phyloP scores from a whole-genome alignment of 2,329 filamentous ascomycete genomes.

The Trichophyton mentagrophytes region DNA sequence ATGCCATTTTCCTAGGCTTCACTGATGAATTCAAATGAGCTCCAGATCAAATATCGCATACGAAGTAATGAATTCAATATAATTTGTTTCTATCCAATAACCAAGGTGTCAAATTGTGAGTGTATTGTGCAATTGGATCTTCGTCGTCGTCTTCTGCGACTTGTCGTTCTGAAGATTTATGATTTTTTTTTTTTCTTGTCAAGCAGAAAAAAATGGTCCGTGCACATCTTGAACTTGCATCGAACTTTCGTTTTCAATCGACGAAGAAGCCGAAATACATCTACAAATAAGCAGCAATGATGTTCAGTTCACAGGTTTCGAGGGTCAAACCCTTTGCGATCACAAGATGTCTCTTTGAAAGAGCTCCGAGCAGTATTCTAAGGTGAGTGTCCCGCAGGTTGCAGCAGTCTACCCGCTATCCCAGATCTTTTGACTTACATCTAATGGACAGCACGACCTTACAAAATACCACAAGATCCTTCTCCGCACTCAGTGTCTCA shows the following conservation, averaged over 20 bases:
- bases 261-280: neutral
- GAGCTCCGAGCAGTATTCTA: neutral
- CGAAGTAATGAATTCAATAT: neutral
- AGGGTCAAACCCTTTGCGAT: neutral
- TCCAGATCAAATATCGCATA: neutral
- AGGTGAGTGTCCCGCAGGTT: neutral
- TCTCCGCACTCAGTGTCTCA: neutral
- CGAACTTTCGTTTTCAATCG: neutral
- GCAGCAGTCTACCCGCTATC: neutral
- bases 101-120: neutral
- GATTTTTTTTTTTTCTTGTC: neutral
- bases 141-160: neutral
- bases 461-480: neutral
- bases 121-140: neutral
- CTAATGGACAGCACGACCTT: neutral
- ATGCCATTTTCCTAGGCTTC: conserved; percentile 20
- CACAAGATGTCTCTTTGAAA: neutral
- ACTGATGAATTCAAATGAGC: neutral
- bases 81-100: neutral
- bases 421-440: neutral
- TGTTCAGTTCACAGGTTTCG: neutral
- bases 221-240: neutral
- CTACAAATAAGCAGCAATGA: neutral
- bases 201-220: neutral
- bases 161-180: neutral